Evolutionary conservation across 2,329 filamentous ascomycete species (phyloP).

Genomic region (Pestalotiopsis sp.): DNA sequence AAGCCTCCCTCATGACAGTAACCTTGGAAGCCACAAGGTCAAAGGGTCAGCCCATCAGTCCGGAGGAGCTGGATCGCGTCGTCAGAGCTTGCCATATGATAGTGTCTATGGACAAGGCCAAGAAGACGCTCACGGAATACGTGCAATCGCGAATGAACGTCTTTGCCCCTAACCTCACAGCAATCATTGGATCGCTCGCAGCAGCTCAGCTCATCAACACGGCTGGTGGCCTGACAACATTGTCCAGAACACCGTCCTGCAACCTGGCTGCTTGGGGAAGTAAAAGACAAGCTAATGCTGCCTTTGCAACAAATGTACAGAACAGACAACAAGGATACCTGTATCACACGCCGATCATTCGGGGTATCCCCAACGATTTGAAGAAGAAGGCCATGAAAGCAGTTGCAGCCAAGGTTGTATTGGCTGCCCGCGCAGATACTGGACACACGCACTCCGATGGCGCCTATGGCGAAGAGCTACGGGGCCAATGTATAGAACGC

Average conservation of each 20-base stretch:
- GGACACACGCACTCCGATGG: slow-evolving; percentile 83
- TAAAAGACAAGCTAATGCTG: slow-evolving; percentile 73
- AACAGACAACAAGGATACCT: slow-evolving; percentile 91
- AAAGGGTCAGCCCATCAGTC: slow-evolving; percentile 75
- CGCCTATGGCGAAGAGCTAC: slow-evolving; percentile 79
- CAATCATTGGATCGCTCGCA: slow-evolving; percentile 87
- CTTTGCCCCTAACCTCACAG: slow-evolving; percentile 92
- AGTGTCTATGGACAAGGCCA: slow-evolving; percentile 83
- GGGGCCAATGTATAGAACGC: slow-evolving; percentile 79
- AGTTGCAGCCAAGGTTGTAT: slow-evolving; percentile 87
- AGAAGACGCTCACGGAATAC: slow-evolving; percentile 85
- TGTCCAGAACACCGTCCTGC: slow-evolving; percentile 91
- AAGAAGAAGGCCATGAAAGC: slow-evolving; percentile 95
- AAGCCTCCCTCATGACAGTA: slow-evolving; percentile 92
- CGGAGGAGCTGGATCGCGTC: slow-evolving; percentile 75
- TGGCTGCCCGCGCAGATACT: slow-evolving; percentile 90
- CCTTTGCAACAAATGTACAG: slow-evolving; percentile 90
- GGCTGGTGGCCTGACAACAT: slow-evolving; percentile 82
- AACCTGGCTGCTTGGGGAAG: slow-evolving; percentile 91
- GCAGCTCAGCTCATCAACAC: slow-evolving; percentile 97
- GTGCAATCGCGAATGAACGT: slow-evolving; percentile 96
- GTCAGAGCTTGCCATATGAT: slow-evolving; percentile 84
- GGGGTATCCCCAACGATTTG: slow-evolving; percentile 80
- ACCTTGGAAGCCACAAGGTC: slow-evolving; percentile 93
- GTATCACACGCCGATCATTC: slow-evolving; percentile 88